These are phyloP conservation scores for Saccharum hybrid DNA, from an alignment of 202 grass and related monocot genomes.

Conservation along the genomic window DNA sequence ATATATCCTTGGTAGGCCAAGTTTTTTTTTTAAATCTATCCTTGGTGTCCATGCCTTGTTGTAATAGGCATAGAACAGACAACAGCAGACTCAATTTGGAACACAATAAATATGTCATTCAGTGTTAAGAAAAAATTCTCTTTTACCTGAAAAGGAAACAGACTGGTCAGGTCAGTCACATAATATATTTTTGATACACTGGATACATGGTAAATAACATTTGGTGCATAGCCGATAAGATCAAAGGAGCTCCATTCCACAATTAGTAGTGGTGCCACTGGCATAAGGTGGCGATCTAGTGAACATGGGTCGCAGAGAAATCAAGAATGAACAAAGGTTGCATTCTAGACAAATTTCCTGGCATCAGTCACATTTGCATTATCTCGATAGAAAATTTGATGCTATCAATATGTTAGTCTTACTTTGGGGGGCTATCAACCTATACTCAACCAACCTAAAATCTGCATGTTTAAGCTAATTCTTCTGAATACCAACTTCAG, in stretches of 20 bases:
- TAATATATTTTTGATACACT: conserved; percentile 1
- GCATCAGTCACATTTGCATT: conserved; percentile 24
- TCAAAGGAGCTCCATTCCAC: background rate
- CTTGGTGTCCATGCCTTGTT: background rate
- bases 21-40: background rate
- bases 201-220: background rate
- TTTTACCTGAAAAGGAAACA: conserved; percentile 27
- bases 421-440: conserved; percentile 32
- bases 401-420: conserved; percentile 27
- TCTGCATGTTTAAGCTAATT: conserved; percentile 23
- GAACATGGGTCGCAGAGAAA: background rate
- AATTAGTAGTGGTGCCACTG: background rate
- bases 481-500: conserved; percentile 25
- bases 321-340: conserved; percentile 1
- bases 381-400: background rate
- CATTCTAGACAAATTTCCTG: conserved; percentile 1
- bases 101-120: background rate
- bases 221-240: background rate
- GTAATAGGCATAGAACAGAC: background rate
- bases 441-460: conserved; percentile 42
- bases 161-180: background rate
- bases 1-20: background rate
- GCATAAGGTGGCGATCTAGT: conserved; percentile 12
- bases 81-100: conserved; percentile 6
- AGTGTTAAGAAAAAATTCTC: background rate